These are phyloP conservation scores for Ceratobasidium sp. DNA, from an alignment of 1,284 basidiomycete species.

Conservation along the genomic window DNA sequence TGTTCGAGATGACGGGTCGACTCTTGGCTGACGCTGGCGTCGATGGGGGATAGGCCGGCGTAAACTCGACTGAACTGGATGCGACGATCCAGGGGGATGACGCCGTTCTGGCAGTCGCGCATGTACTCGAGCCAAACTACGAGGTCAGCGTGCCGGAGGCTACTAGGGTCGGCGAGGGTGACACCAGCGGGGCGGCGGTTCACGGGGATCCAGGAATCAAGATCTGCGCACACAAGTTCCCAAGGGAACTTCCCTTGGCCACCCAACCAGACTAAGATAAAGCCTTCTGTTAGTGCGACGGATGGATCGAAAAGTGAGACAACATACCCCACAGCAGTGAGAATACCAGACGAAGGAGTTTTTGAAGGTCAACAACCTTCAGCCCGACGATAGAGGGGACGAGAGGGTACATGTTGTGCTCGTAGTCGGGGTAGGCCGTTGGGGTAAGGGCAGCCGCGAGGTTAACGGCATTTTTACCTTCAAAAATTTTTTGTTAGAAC, in stretches of 20 bases:
- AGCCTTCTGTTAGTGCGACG: too few relatives aligned
- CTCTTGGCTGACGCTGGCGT: constrained; percentile 10
- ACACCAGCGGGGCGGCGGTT: background rate
- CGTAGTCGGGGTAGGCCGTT: background rate
- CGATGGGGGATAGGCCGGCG: constrained; percentile 6
- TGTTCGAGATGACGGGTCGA: background rate
- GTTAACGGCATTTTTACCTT: background rate
- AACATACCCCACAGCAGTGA: background rate
- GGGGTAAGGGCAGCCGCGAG: background rate
- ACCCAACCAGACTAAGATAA: background rate
- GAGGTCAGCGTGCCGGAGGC: background rate
- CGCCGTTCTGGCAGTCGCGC: background rate
- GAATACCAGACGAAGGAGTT: background rate
- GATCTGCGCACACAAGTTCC: background rate
- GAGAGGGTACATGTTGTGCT: background rate
- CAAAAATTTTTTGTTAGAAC: background rate
- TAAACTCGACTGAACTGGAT: background rate
- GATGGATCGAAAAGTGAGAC: background rate
- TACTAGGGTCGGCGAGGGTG: background rate
- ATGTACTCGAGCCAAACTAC: background rate
- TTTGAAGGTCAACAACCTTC: background rate
- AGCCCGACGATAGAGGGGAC: background rate
- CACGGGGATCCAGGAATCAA: background rate
- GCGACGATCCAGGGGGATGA: background rate
- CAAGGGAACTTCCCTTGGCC: background rate